Base-by-base conservation (phyloP, 257 asterid species). In the Verbena officinalis region DNA sequence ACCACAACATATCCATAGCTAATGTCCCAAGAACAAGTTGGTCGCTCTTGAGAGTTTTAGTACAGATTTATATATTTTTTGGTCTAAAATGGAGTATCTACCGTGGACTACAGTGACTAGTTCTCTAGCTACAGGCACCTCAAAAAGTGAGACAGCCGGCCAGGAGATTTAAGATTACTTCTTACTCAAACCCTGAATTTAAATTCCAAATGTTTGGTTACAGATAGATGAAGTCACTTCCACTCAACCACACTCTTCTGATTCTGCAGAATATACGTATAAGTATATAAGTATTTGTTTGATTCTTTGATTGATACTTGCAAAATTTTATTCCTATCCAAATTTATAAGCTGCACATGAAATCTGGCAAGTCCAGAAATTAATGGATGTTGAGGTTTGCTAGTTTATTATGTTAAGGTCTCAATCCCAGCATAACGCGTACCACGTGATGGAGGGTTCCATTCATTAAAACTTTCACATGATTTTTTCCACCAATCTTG, bases 371-470 rank as follows among this genome's bases (percentile, higher is more conserved):
- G 24, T 49, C 34, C 40, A 55, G 68, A 57, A 58, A 34, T 44
- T 50, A n/a, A n/a, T n/a, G 72, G 56, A 51, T 20, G 42, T 58
- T 36, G 65, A 19, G 44, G 3, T 4, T 9, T 19, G 22, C 7
- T 14, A 13, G 11, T 33, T 7, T 50, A 12, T 16, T n/a, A 10
- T n/a, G 11, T 70, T 14, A 31, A 40, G 56, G 72, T 75, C 79
- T 42, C 73, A 58, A 50, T 69, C 65, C 11, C 13, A 31, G 36
- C 81, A 61, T 76, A 49, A n/a, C 66, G 80, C 62, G 59, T 55
- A 49, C 74, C 81, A 71, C 64, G 68, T 71, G 77, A 66, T 71
- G 2, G 60, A 50, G 9, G 58, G 53, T 53, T 61, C 52, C 57
- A 36, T 66, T 69, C 48, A 65, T 75, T n/a, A 58, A 13, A 39